Base-by-base conservation (phyloP, 1,284 basidiomycete species). In the Trichosporon ovoides region DNA sequence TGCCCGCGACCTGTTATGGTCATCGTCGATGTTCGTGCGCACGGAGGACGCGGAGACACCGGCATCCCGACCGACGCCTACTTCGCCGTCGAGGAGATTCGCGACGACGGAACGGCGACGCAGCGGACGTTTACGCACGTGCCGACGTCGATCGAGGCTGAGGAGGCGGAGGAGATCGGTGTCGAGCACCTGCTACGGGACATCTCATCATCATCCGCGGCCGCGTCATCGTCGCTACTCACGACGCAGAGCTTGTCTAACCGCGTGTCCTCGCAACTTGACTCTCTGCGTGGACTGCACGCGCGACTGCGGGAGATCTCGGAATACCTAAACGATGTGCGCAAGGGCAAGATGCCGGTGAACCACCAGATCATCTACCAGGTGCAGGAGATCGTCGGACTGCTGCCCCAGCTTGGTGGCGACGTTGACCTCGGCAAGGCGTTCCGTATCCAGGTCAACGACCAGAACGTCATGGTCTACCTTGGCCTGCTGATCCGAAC, bases 21-120 rank as follows among this genome's bases (percentile, higher is more conserved):
- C 69, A 98, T 98, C 68, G 92, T 98, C 57, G 94, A 98, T 76
- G 91, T 95, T 40, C 85, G 93, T 68, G 78, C 76, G 19, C 70
- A 68, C 7, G 76, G 77, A 50, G 71, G 79, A 56, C 86, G 89
- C 65, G 83, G 91, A 66, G 87, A 88, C 52, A 91, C 91, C 19
- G 94, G 94, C 46, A 97, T 98, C 64, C 95, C 95, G 1, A 97
- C 94, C 6, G 94, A 98, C 75, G 93, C 93, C 2, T 98, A 98
- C 79, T 93, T 95, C 77, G 92, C 92, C 2, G 91, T 98, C 2
- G 95, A 98, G 78, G 95, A 98, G 80, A 98, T 98, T 81, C 96
- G 96, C 80, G 95, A 98, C 75, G 83, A 85, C 68, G 83, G 83
- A 14, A 83, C 83, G 1, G 79, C 83, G 31, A 82, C 83, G 1